Percentiles rank a stretch among this genome's conserved stretches.
Conservation (phyloP, 495 filamentous ascomycete species). For the Aspergillus heteromorphus region DNA sequence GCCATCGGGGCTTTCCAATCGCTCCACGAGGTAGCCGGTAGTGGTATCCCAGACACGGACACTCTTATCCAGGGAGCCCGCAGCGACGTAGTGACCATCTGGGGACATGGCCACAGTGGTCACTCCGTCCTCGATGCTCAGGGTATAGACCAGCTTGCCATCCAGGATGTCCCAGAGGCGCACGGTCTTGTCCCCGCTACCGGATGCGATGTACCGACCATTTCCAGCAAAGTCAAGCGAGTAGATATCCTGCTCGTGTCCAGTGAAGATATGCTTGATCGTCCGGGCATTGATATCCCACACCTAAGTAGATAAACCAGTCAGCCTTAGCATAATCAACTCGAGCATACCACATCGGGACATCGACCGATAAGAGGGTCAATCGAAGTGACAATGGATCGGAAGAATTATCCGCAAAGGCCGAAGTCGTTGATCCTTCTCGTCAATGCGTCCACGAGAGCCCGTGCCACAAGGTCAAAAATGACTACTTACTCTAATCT, state of each 20-base stretch:
- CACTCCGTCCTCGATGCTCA: constrained; percentile 85
- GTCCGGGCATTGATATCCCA: constrained; percentile 76
- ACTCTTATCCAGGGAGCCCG: constrained; percentile 84
- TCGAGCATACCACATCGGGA: background rate
- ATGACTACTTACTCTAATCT: constrained; percentile 66
- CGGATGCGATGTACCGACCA: constrained; percentile 82
- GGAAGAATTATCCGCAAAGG: background rate
- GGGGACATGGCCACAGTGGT: constrained; percentile 91
- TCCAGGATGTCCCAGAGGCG: constrained; percentile 84
- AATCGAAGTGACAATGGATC: background rate
- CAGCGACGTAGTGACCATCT: constrained; percentile 78
- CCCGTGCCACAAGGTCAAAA: background rate
- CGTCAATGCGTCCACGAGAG: background rate
- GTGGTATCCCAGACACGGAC: constrained; percentile 84
- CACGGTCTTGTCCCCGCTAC: constrained; percentile 82
- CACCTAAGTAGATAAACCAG: constrained; percentile 48
- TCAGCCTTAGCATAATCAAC: constrained; percentile 1
- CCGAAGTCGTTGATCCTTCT: background rate
- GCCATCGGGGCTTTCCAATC: constrained; percentile 78
- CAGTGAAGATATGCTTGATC: constrained; percentile 76
- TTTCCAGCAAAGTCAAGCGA: constrained; percentile 87
- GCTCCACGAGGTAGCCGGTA: constrained; percentile 74
- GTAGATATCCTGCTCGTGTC: constrained; percentile 91
- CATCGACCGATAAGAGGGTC: background rate
- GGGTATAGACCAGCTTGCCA: constrained; percentile 64